A percentile compares a stretch with the other conserved stretches of the same genome.
Evolutionary conservation across 257 asterid genomes (phyloP).

Genomic region (Solanum sejunctum): DNA sequence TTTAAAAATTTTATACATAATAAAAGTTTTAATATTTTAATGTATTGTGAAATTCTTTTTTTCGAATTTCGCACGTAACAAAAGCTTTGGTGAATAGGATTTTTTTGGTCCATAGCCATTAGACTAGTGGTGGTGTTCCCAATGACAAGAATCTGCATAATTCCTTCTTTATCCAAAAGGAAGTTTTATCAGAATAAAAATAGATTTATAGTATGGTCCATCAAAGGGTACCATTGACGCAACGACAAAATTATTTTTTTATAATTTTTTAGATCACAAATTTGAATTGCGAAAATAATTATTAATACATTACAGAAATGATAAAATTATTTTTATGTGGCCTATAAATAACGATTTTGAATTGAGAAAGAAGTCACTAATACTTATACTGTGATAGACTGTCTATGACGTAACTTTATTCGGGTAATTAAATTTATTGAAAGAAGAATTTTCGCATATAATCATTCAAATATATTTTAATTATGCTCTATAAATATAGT

Average conservation of each 20-base stretch:
- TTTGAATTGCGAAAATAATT: not conserved
- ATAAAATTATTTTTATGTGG: accelerated
- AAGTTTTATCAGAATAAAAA: too few species aligned
- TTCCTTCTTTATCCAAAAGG: not conserved
- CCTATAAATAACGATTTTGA: accelerated
- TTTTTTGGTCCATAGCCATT: not conserved
- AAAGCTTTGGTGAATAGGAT: too few species aligned
- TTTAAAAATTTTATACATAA: too few species aligned
- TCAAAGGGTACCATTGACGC: accelerated
- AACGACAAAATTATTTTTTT: not conserved
- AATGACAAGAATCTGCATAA: not conserved
- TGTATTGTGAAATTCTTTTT: too few species aligned
- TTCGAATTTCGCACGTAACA: too few species aligned
- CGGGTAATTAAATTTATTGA: too few species aligned
- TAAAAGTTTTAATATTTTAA: too few species aligned
- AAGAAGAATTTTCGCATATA: too few species aligned
- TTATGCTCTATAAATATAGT: too few species aligned
- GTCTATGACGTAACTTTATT: too few species aligned
- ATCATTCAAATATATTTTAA: too few species aligned
- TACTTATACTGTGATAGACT: too few species aligned
- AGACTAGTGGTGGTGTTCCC: not conserved
- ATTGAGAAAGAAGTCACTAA: not conserved
- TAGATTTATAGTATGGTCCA: accelerated
- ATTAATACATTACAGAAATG: accelerated
- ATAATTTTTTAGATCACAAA: not conserved